Base-by-base conservation (phyloP, 2,329 filamentous ascomycete genomes). In the Diplodia scrobiculata region DNA sequence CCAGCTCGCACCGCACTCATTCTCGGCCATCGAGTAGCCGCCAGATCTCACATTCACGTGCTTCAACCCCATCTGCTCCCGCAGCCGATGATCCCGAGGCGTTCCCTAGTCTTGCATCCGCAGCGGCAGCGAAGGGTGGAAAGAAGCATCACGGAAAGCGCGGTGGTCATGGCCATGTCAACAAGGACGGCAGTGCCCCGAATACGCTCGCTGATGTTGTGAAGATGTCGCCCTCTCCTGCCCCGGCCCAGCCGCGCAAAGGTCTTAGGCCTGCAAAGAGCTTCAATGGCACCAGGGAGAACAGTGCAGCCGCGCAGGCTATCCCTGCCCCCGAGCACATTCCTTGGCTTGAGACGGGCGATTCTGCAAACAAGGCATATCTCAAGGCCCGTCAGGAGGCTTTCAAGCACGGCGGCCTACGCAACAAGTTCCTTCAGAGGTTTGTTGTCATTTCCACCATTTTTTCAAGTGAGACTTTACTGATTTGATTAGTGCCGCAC, bases 351-450 rank as follows among this genome's bases (percentile, higher is more conserved):
- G 94, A 97, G 78, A 98, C 95, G 2, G 95, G 95, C 25, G 89
- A 94, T 63, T 87, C 87, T 69, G 91, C 91, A 70, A 98, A 99
- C 77, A 92, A 93, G 78, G 89, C 92, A 27, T 99, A 99, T 76
- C 86, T 99, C 71, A 97, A 97, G 80, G 92, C 93, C 71, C 89
- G 95, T 63, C 91, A 93, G 73, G 94, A 98, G 79, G 95, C 95
- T 67, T 97, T 99, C 77, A 96, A 96, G 79, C 95, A 99, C 76
- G 95, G 95, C 71, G 95, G 93, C 71, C 86, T 97, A 75, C 87
- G 95, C 69, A 99, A 98, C 78, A 98, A 98, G 76, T 99, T 98
- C 73, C 80, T 99, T 65, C 94, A 97, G 78, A 97, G 91, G 91
- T 94, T 71, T 21, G 80, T 55, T 1, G n/a, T 48, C 41, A 7